Percentiles rank a stretch among this genome's conserved stretches.
Evolutionary conservation across 108 stramenopile species (phyloP).

Genomic region (Skeletonema costatum): DNA sequence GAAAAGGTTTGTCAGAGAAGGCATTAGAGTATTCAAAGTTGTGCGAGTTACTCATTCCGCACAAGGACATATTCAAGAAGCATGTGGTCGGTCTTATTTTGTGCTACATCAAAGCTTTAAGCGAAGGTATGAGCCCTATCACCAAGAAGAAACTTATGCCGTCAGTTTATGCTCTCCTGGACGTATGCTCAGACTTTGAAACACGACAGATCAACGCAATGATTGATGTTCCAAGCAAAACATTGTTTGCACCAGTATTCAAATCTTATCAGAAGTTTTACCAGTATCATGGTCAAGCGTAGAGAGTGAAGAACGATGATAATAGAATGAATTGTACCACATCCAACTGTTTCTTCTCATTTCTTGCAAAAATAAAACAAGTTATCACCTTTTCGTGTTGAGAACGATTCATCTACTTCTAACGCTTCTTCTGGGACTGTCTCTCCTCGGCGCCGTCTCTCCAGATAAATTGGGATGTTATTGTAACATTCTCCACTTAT

Average conservation of each 20-base stretch:
- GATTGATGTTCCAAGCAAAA: conserved; percentile 63
- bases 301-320: conserved; percentile 26
- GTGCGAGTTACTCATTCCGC: conserved; percentile 75
- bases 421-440: not conserved
- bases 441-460: conserved; percentile 4
- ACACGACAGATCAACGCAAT: conserved; percentile 70
- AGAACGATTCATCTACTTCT: conserved; percentile 5
- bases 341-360: not conserved
- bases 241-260: conserved; percentile 66
- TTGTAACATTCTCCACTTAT: conserved; percentile 11
- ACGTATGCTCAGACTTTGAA: conserved; percentile 75
- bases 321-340: too few relatives aligned
- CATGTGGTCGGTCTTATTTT: conserved; percentile 74
- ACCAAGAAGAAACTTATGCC: conserved; percentile 56
- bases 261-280: conserved; percentile 71
- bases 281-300: conserved; percentile 79
- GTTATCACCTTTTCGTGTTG: conserved; percentile 8
- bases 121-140: conserved; percentile 41
- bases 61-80: conserved; percentile 88
- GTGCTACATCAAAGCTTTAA: conserved; percentile 62
- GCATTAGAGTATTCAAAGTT: conserved; percentile 46
- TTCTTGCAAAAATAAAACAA: conserved; percentile 9
- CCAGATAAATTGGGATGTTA: not conserved
- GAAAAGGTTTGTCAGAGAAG: conserved; percentile 27
- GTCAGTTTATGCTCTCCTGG: conserved; percentile 69